Evolutionary conservation across 306 rosid genomes (phyloP).

Genomic region (Datisca glomerata): DNA sequence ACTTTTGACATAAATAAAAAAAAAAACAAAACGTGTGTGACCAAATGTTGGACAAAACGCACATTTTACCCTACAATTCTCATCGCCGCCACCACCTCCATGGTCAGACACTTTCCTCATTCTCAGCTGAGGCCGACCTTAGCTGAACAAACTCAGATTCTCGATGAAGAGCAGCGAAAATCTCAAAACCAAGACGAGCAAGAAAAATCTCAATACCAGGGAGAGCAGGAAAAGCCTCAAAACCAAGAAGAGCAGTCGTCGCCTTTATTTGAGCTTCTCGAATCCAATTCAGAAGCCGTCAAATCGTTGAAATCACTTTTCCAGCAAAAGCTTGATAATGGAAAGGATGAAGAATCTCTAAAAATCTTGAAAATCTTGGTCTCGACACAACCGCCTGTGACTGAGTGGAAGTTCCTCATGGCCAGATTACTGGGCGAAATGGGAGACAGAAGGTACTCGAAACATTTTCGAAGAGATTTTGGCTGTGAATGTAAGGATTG

Average conservation of each 20-base stretch:
- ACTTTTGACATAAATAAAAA: too few species aligned
- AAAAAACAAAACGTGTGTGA: too few species aligned
- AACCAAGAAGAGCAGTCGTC: conserved; percentile 20
- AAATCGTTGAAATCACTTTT: conserved; percentile 58
- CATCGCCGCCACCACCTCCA: conserved; percentile 32
- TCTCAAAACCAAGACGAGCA: conserved; percentile 3
- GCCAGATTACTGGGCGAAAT: conserved; percentile 43
- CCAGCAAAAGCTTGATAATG: conserved; percentile 64
- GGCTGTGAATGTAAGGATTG: too few species aligned
- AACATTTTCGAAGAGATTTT: conserved; percentile 53
- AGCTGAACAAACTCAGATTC: conserved; percentile 17
- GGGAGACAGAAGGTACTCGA: conserved; percentile 45
- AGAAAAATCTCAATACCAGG: too few species aligned
- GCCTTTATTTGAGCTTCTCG: conserved; percentile 46
- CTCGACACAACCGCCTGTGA: conserved; percentile 43
- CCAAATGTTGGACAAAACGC: too few species aligned
- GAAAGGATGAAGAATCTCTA: conserved; percentile 66
- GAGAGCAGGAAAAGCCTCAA: too few species aligned
- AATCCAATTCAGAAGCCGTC: conserved; percentile 41
- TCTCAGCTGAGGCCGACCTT: conserved; percentile 33
- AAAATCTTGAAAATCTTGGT: conserved; percentile 37
- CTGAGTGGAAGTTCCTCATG: conserved; percentile 69
- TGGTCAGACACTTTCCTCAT: conserved; percentile 26
- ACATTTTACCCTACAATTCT: conserved; percentile 52
- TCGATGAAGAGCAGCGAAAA: conserved; percentile 6